Percentiles rank a stretch among this genome's conserved stretches.
phyloP scores from a whole-genome alignment of 2,329 filamentous ascomycete genomes.

The Tolypocladium endophyticum region DNA sequence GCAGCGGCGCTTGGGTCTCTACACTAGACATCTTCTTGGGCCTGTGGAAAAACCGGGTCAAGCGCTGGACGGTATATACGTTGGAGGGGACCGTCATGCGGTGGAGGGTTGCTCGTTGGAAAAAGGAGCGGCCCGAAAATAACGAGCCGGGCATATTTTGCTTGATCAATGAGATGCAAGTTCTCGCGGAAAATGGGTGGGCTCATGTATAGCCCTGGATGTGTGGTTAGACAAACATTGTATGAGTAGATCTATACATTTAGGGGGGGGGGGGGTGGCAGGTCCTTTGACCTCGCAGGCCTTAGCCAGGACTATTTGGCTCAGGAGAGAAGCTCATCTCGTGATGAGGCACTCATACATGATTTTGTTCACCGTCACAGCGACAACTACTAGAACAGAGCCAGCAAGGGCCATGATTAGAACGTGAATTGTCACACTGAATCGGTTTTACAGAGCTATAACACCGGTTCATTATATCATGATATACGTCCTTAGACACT shows the following conservation, averaged over 20 bases:
- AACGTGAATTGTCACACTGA: too few relatives aligned
- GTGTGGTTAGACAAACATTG: background rate
- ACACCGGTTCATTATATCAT: too few relatives aligned
- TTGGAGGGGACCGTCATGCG: constrained; percentile 23
- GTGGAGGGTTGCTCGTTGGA: constrained; percentile 27
- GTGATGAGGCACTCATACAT: background rate
- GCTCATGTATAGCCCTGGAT: constrained; percentile 33
- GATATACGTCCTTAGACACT: too few relatives aligned
- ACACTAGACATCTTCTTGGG: constrained; percentile 37
- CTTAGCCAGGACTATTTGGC: background rate
- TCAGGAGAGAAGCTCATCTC: background rate
- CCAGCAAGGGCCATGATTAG: too few relatives aligned
- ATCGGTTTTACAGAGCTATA: too few relatives aligned
- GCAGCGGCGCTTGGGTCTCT: constrained; percentile 31
- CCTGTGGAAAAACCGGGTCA: constrained; percentile 47
- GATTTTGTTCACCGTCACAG: too few relatives aligned
- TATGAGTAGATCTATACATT: too few relatives aligned
- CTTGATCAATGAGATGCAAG: constrained; percentile 52
- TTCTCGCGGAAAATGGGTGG: constrained; percentile 47
- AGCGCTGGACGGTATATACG: constrained; percentile 27
- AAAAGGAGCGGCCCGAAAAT: constrained; percentile 21
- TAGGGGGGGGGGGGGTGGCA: too few relatives aligned
- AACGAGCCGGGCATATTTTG: constrained; percentile 39
- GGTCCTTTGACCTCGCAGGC: background rate
- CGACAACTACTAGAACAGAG: too few relatives aligned